These are phyloP conservation scores for Erodium moschatum DNA, from an alignment of 441 rosid genomes.

Conservation along the genomic window DNA sequence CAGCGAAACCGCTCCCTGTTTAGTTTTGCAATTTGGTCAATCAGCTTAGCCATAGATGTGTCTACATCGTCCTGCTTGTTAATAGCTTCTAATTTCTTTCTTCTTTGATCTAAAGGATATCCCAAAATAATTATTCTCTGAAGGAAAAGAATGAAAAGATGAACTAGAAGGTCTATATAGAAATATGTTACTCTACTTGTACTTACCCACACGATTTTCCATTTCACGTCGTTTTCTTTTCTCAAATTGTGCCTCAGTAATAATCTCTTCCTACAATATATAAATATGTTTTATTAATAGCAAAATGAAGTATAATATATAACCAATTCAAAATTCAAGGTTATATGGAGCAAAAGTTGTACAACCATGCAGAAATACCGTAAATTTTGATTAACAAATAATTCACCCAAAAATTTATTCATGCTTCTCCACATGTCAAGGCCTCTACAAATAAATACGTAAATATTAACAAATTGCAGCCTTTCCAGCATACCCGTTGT, in stretches of 20 bases:
- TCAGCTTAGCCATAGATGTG: slow-evolving; percentile 47
- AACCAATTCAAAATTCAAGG: slow-evolving; percentile 4
- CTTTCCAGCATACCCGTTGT: slow-evolving; percentile 45
- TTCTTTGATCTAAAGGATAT: slow-evolving; percentile 49
- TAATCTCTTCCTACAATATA: slow-evolving; percentile 56
- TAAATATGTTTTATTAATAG: background rate
- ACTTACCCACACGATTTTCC: slow-evolving; percentile 47
- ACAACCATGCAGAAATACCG: background rate
- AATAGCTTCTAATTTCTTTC: slow-evolving; percentile 47
- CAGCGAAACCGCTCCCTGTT: slow-evolving; percentile 40
- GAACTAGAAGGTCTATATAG: slow-evolving; percentile 2
- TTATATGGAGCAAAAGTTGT: slow-evolving; percentile 10
- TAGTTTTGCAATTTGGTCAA: slow-evolving; percentile 47
- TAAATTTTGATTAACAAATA: background rate
- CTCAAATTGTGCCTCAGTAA: slow-evolving; percentile 30
- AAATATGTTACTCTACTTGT: slow-evolving; percentile 11
- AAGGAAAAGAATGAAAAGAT: slow-evolving; percentile 3
- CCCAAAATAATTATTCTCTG: slow-evolving; percentile 1
- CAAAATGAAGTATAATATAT: slow-evolving; percentile 3
- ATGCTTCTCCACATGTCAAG: slow-evolving; percentile 10
- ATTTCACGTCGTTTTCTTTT: slow-evolving; percentile 48
- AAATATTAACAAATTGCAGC: background rate
- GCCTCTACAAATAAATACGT: background rate
- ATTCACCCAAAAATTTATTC: background rate
- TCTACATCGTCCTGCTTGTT: slow-evolving; percentile 62